Conservation (phyloP, 78 protist genomes). For the Dictyostelium capitatum region DNA sequence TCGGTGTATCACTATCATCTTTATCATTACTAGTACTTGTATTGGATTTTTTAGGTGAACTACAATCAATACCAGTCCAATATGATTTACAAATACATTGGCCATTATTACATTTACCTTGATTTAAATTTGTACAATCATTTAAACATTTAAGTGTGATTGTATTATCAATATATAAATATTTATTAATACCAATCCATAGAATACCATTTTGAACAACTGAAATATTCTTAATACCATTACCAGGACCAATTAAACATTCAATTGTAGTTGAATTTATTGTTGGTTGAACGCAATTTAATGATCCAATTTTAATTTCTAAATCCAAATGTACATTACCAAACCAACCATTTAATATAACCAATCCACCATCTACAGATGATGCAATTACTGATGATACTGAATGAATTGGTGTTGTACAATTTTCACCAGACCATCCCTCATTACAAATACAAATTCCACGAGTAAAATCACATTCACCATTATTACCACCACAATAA, state of each 20-base stretch:
- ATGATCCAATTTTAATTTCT: not conserved
- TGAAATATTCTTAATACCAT: not conserved
- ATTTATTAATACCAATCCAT: not conserved
- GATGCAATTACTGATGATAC: not conserved
- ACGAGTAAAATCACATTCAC: not conserved
- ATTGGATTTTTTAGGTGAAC: not conserved
- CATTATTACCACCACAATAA: not conserved
- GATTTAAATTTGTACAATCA: not conserved
- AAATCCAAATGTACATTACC: not conserved
- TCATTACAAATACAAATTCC: not conserved
- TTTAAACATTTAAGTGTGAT: not conserved
- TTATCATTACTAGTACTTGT: too few relatives aligned
- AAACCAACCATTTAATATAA: not conserved
- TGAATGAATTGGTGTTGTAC: not conserved
- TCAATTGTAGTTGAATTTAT: not conserved
- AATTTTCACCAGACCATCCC: not conserved
- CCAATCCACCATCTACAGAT: not conserved
- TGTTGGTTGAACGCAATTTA: not conserved
- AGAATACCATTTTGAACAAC: not conserved
- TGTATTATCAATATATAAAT: not conserved
- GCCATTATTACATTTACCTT: slow-evolving; percentile 1
- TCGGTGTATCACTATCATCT: too few relatives aligned
- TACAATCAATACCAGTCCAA: slow-evolving; percentile 1
- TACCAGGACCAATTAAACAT: not conserved
- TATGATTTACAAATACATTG: not conserved